phyloP scores from a whole-genome alignment of 192 early-diverging fungal genomes.

The Rhizophagus sp. region DNA sequence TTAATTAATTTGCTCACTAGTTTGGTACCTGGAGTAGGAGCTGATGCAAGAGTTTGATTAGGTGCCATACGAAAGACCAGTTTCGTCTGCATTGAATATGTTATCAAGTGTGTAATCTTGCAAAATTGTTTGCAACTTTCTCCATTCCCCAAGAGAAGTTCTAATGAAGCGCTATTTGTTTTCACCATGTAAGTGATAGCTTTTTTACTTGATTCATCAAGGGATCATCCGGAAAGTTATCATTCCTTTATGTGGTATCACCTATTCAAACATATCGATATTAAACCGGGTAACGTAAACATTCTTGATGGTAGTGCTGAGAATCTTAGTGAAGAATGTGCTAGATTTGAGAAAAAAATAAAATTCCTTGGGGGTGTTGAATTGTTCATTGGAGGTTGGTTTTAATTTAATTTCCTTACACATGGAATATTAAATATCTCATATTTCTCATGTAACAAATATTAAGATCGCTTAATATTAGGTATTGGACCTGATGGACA shows the following conservation, averaged over 20 bases:
- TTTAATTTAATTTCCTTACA: not conserved
- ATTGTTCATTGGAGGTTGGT: slow-evolving; percentile 76
- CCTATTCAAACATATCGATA: slow-evolving; percentile 87
- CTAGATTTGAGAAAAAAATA: slow-evolving; percentile 79
- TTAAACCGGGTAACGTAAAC: slow-evolving; percentile 78
- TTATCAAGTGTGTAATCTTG: no score
- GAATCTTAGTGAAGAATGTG: slow-evolving; percentile 80
- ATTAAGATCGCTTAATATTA: not conserved
- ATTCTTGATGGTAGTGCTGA: slow-evolving; percentile 84
- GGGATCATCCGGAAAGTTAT: slow-evolving; percentile 86
- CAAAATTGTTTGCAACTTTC: no score
- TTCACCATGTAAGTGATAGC: no score
- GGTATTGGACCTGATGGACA: slow-evolving; percentile 89
- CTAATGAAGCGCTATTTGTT: no score
- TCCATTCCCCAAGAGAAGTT: no score
- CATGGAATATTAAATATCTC: no score
- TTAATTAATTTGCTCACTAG: no score
- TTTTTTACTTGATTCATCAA: slow-evolving; percentile 25
- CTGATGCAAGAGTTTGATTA: no score
- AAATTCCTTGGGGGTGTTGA: slow-evolving; percentile 80
- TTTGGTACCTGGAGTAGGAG: no score
- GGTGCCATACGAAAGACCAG: no score
- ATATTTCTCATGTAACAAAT: not conserved
- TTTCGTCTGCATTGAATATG: no score
- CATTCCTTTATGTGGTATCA: slow-evolving; percentile 93